Conservation (phyloP, 169 alveolate species). For the Plasmodium gonderi region DNA sequence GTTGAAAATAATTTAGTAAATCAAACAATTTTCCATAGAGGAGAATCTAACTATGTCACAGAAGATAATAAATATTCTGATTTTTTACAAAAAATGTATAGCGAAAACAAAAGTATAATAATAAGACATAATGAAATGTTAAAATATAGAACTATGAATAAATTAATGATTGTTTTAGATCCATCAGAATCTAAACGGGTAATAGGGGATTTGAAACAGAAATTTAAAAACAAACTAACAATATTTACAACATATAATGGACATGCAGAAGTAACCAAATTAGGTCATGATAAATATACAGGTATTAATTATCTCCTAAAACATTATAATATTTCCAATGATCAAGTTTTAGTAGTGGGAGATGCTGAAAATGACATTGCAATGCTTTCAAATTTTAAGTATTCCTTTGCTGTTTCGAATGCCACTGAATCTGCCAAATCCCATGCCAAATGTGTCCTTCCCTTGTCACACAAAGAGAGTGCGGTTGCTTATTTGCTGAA, state of each 20-base stretch:
- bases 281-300: conserved; percentile 70
- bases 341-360: conserved; percentile 70
- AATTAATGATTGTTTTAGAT: conserved; percentile 57
- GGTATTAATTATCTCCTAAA: conserved; percentile 51
- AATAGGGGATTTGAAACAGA: conserved; percentile 21
- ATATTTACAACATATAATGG: conserved; percentile 73
- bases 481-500: conserved; percentile 71
- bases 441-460: conserved; percentile 57
- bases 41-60: conserved; percentile 70
- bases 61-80: conserved; percentile 70
- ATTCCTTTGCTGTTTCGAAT: conserved; percentile 69
- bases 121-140: conserved; percentile 68
- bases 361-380: conserved; percentile 75
- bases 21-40: conserved; percentile 68
- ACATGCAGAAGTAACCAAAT: conserved; percentile 56
- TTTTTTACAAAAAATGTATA: conserved; percentile 55
- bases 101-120: conserved; percentile 66
- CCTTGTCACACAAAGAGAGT: conserved; percentile 45
- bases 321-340: conserved; percentile 55
- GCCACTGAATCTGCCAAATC: conserved; percentile 66
- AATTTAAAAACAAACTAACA: conserved; percentile 19
- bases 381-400: conserved; percentile 60
- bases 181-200: conserved; percentile 68
- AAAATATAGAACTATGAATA: conserved; percentile 57
- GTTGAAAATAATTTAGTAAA: conserved; percentile 48